phyloP scores from a whole-genome alignment of 345 rosid genomes.

The Pistacia atlantica region DNA sequence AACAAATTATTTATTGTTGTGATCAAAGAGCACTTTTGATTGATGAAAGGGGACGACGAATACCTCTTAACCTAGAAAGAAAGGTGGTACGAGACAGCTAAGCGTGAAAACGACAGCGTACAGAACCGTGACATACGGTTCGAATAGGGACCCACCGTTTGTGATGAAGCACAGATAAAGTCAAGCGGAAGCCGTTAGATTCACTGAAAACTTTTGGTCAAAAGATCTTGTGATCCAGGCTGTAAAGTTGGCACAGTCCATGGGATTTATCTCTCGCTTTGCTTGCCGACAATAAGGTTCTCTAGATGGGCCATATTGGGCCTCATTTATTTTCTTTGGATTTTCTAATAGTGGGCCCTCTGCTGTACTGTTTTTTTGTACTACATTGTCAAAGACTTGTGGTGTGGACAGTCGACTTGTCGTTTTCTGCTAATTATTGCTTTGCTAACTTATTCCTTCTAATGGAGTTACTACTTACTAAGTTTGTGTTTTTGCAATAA shows the following conservation, averaged over 20 bases:
- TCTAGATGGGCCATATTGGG: background rate
- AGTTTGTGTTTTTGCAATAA: no score
- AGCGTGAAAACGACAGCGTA: background rate
- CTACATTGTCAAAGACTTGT: background rate
- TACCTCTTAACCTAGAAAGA: background rate
- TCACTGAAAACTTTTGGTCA: constrained; percentile 9
- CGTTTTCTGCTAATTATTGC: background rate
- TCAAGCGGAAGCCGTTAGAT: constrained; percentile 25
- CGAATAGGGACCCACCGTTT: background rate
- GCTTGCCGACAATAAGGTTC: constrained; percentile 17
- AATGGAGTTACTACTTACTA: no score
- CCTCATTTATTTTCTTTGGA: background rate
- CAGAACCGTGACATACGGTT: constrained; percentile 13
- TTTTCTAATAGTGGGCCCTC: background rate
- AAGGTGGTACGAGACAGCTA: constrained; percentile 2
- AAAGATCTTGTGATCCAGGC: constrained; percentile 24
- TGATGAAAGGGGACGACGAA: no score
- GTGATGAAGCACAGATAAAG: no score
- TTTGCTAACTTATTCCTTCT: background rate
- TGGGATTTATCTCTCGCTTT: background rate
- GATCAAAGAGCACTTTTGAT: no score
- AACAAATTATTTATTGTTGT: no score
- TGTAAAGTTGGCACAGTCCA: constrained; percentile 16
- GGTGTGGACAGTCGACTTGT: background rate
- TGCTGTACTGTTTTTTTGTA: background rate